phyloP scores from a whole-genome alignment of 257 asterid genomes.

The Solanum arcanum region DNA sequence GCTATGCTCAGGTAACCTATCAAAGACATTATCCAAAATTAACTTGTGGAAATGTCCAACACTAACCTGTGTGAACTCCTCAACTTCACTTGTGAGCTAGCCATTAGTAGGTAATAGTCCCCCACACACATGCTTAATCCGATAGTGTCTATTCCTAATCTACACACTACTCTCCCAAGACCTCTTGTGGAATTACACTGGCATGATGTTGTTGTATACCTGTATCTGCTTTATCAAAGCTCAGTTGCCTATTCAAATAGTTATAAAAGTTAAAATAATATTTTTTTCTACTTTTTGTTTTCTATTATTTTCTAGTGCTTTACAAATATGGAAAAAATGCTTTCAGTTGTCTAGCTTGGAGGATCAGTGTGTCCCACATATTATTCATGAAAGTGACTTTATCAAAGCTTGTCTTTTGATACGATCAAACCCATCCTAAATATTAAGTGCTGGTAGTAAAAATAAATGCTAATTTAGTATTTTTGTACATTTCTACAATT shows the following conservation, averaged over 20 bases:
- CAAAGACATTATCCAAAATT: not conserved
- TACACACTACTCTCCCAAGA: not conserved
- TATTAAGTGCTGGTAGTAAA: not conserved
- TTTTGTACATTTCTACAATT: not conserved
- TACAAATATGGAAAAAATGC: not conserved
- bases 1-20: not conserved
- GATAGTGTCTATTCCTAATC: not conserved
- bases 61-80: not conserved
- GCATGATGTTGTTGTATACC: not conserved
- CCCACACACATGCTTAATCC: not conserved
- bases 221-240: not conserved
- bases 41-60: not conserved
- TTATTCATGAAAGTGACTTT: not conserved
- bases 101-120: not conserved
- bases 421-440: not conserved
- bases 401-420: not conserved
- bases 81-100: not conserved
- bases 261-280: not conserved
- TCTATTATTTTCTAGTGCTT: not conserved
- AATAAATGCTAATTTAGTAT: not conserved
- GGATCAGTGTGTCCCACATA: not conserved
- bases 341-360: not conserved
- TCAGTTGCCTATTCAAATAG: not conserved
- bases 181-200: not conserved
- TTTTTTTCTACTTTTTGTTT: not conserved